Evolutionary conservation across 2,329 filamentous ascomycete genomes (phyloP).

Genomic region (Monosporascus ibericus): DNA sequence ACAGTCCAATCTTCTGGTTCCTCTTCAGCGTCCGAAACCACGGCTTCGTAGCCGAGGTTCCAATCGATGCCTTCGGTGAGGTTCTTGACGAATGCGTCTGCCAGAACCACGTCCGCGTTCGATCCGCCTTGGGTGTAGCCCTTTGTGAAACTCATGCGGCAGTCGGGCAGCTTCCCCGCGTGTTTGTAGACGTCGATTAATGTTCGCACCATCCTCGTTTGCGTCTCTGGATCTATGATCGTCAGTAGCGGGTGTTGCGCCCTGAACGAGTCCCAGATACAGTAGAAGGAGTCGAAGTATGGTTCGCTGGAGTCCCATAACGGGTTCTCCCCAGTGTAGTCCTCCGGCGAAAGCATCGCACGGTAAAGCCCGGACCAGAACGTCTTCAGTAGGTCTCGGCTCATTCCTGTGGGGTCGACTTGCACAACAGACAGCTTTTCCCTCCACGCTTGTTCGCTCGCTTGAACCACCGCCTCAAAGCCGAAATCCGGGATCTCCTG

Average conservation of each 20-base stretch:
- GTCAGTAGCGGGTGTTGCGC: slow-evolving; percentile 68
- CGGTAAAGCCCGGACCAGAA: slow-evolving; percentile 71
- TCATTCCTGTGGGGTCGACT: slow-evolving; percentile 49
- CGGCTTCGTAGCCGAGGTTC: slow-evolving; percentile 64
- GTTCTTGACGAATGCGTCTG: slow-evolving; percentile 65
- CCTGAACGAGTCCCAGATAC: slow-evolving; percentile 71
- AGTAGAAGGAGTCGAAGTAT: slow-evolving; percentile 65
- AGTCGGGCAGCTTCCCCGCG: slow-evolving; percentile 62
- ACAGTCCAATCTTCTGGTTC: slow-evolving; percentile 63
- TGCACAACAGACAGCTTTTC: slow-evolving; percentile 56
- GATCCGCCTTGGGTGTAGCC: slow-evolving; percentile 72
- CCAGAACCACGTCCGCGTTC: slow-evolving; percentile 67
- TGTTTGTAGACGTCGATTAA: slow-evolving; percentile 67
- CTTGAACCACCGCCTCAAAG: slow-evolving; percentile 50
- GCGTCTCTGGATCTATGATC: slow-evolving; percentile 60
- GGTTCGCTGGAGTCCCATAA: slow-evolving; percentile 63
- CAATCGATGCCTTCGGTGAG: slow-evolving; percentile 60
- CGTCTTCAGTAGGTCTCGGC: slow-evolving; percentile 50
- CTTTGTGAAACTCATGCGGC: slow-evolving; percentile 70
- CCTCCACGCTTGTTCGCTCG: slow-evolving; percentile 54
- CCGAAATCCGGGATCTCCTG: slow-evolving; percentile 59
- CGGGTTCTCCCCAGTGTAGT: slow-evolving; percentile 71
- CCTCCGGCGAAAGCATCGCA: slow-evolving; percentile 64
- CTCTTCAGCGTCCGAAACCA: slow-evolving; percentile 64
- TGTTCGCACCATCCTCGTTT: slow-evolving; percentile 64